These are phyloP conservation scores for Vitis rotundifolia DNA, from an alignment of 164 flowering plant genomes.

Conservation along the genomic window DNA sequence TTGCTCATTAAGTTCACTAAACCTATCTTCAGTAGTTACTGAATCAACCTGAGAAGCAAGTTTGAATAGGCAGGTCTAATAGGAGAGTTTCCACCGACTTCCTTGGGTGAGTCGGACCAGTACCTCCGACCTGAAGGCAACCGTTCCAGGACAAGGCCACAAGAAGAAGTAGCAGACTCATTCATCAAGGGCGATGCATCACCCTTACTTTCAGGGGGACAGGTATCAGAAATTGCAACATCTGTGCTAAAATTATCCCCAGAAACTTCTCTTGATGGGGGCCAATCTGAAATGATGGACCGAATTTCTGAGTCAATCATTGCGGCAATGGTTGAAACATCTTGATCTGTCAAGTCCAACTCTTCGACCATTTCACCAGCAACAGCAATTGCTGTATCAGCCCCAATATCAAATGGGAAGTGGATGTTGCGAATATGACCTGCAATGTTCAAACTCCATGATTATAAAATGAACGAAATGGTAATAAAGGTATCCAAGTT, in stretches of 20 bases:
- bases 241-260: constrained; percentile 28
- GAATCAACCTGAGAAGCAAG: constrained; percentile 23
- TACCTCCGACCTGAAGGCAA: constrained; percentile 76
- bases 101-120: constrained; percentile 79
- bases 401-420: constrained; percentile 86
- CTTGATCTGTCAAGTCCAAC: constrained; percentile 88
- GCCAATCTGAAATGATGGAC: constrained; percentile 69
- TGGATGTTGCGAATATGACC: constrained; percentile 87
- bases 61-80: constrained; percentile 33
- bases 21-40: constrained; percentile 6
- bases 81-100: constrained; percentile 45
- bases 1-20: constrained; percentile 20
- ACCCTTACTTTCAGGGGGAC: constrained; percentile 32
- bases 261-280: constrained; percentile 31
- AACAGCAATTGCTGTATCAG: constrained; percentile 78
- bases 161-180: constrained; percentile 25
- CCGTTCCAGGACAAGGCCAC: constrained; percentile 51
- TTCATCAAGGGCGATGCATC: constrained; percentile 28
- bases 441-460: constrained; percentile 18
- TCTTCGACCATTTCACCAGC: constrained; percentile 99
- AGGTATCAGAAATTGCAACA: constrained; percentile 17
- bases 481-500: no score
- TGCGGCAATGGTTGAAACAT: constrained; percentile 78
- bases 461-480: no score
- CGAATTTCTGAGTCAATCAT: constrained; percentile 85